Evolutionary conservation across 306 rosid species (phyloP), one percentile per base, ranked within the genome.

Genomic region (Datisca glomerata): DNA sequence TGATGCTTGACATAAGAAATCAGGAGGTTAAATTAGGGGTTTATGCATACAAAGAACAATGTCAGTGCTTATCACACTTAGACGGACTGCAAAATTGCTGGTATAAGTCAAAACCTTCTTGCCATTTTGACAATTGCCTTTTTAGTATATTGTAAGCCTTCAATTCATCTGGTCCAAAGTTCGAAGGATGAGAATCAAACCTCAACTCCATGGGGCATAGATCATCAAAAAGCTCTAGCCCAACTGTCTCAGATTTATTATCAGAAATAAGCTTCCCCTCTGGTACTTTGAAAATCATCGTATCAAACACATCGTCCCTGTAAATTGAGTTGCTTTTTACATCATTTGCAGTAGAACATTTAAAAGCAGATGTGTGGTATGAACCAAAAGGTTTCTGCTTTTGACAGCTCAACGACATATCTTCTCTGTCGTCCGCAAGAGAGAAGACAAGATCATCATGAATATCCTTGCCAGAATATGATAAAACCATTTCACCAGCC

Each of bases 51-150:
- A n/a, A n/a, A n/a, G n/a, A n/a, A n/a, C n/a, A n/a, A n/a, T n/a
- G n/a, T n/a, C n/a, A n/a, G n/a, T n/a, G n/a, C n/a, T n/a, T n/a
- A n/a, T n/a, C n/a, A n/a, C n/a, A n/a, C n/a, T n/a, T n/a, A n/a
- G n/a, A n/a, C n/a, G n/a, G n/a, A n/a, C n/a, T 31, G 32, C 33
- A 16, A 10, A 35, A 49, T 14, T 41, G 47, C 37, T 39, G 24
- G 20, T 66, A 71, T 6, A 48, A 32, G 64, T 55, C 61, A 46
- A 67, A 62, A 24, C 36, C 39, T 7, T 51, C 36, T 50, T 76
- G 72, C 86, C 82, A 81, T 48, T 64, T 75, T 25, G 69, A 61
- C 64, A 73, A 59, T 54, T 73, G 74, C 42, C 51, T 70, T 65
- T 76, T 77, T 47, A 68, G 44, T 44, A 65, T 24, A 49, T 39